phyloP scores from a whole-genome alignment of 306 rosid genomes.

The Lotus japonicus region DNA sequence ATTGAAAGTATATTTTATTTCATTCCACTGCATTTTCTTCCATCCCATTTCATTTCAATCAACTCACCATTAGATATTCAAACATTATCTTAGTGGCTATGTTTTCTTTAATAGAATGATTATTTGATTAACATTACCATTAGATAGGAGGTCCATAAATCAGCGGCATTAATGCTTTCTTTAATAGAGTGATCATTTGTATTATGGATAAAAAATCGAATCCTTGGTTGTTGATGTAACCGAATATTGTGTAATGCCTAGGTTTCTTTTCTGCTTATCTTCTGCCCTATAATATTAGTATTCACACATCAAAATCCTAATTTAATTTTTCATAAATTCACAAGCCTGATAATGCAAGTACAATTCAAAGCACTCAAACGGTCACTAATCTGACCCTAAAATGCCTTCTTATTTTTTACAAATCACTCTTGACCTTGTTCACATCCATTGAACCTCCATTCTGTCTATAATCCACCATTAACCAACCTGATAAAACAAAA shows the following conservation, averaged over 20 bases:
- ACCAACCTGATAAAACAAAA: background rate
- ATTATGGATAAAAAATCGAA: background rate
- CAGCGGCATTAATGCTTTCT: background rate
- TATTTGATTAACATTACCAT: no score
- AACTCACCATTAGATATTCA: background rate
- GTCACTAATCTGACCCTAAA: background rate
- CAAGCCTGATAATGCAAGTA: background rate
- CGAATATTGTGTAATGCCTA: background rate
- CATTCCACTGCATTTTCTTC: background rate
- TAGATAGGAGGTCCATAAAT: background rate
- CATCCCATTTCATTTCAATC: background rate
- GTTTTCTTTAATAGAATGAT: background rate
- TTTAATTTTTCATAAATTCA: background rate
- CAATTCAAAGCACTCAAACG: background rate
- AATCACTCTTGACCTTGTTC: background rate
- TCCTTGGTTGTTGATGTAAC: background rate
- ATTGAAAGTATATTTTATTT: background rate
- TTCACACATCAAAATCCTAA: slow-evolving; percentile 5
- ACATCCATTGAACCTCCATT: background rate
- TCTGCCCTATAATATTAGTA: background rate
- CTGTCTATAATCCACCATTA: background rate
- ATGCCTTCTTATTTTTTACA: background rate
- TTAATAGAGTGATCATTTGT: background rate
- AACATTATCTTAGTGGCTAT: background rate
- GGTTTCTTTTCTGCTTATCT: background rate